Percentiles rank a stretch among this genome's conserved stretches.
Conservation (phyloP, 2,329 filamentous ascomycete species). For the Fusarium palustre region DNA sequence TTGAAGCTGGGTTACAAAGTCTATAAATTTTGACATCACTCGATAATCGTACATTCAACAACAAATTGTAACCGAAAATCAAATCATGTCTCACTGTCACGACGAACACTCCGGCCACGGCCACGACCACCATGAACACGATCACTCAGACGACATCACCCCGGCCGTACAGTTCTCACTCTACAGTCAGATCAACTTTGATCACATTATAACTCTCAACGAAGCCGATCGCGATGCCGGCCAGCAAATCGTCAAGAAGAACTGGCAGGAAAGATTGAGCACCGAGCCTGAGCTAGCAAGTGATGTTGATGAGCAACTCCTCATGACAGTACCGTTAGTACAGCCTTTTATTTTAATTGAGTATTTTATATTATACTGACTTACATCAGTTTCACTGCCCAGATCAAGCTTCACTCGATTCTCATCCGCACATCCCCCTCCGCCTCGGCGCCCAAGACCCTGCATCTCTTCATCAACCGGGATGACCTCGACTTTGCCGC, state of each 20-base stretch:
- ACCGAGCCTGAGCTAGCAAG: slow-evolving; percentile 81
- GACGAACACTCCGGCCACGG: slow-evolving; percentile 64
- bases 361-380: background rate
- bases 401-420: slow-evolving; percentile 92
- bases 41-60: background rate
- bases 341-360: background rate
- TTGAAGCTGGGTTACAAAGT: background rate
- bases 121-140: slow-evolving; percentile 73
- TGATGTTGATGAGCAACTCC: slow-evolving; percentile 91
- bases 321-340: slow-evolving; percentile 88
- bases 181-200: slow-evolving; percentile 92
- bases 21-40: background rate
- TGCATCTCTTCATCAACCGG: slow-evolving; percentile 89
- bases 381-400: slow-evolving; percentile 81
- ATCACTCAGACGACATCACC: slow-evolving; percentile 92
- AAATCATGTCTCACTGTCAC: slow-evolving; percentile 63
- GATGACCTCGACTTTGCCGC: slow-evolving; percentile 86
- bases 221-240: slow-evolving; percentile 78
- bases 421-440: slow-evolving; percentile 83
- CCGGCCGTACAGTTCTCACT: slow-evolving; percentile 91
- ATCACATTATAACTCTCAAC: slow-evolving; percentile 85
- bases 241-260: slow-evolving; percentile 84
- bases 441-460: slow-evolving; percentile 78
- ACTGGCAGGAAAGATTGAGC: slow-evolving; percentile 84
- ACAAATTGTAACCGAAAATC: background rate